Evolutionary conservation across 2,329 filamentous ascomycete species (phyloP).

Genomic region (Diaporthe destruens): DNA sequence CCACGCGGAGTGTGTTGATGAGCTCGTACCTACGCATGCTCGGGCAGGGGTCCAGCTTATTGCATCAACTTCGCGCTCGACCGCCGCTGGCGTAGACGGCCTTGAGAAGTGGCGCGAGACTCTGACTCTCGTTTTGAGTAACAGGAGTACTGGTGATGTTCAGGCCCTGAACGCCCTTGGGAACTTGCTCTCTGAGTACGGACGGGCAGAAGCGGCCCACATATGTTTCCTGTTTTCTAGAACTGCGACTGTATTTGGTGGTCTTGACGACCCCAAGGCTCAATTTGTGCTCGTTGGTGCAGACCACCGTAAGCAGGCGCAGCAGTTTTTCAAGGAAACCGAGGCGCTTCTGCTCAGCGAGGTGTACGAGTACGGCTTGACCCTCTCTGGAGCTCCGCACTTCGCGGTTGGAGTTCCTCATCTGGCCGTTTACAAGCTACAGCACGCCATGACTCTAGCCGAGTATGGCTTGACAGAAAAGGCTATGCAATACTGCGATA

Average conservation of each 20-base stretch:
- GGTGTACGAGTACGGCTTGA: conserved; percentile 90
- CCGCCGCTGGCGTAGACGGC: conserved; percentile 77
- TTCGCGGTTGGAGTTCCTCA: conserved; percentile 77
- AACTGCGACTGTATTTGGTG: conserved; percentile 78
- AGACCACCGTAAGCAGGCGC: conserved; percentile 79
- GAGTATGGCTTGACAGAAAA: conserved; percentile 86
- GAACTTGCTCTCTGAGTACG: conserved; percentile 85
- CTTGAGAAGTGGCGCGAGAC: conserved; percentile 96
- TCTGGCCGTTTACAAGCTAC: conserved; percentile 89
- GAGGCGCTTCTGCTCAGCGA: conserved; percentile 95
- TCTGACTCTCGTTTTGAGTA: conserved; percentile 85
- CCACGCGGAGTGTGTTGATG: conserved; percentile 92
- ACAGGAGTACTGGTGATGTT: conserved; percentile 84
- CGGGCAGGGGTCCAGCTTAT: conserved; percentile 93
- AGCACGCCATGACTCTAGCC: conserved; percentile 86
- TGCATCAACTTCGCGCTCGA: conserved; percentile 71
- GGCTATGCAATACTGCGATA: conserved; percentile 91
- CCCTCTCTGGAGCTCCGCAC: conserved; percentile 72
- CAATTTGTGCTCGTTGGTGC: conserved; percentile 88
- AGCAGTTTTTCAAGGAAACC: conserved; percentile 81
- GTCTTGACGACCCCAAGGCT: conserved; percentile 82
- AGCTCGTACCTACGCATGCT: conserved; percentile 92
- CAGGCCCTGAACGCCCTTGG: conserved; percentile 85
- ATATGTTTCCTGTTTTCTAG: conserved; percentile 93
- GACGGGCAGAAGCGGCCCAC: conserved; percentile 90